phyloP scores from a whole-genome alignment of 345 rosid genomes.

The Acer yangbiense region DNA sequence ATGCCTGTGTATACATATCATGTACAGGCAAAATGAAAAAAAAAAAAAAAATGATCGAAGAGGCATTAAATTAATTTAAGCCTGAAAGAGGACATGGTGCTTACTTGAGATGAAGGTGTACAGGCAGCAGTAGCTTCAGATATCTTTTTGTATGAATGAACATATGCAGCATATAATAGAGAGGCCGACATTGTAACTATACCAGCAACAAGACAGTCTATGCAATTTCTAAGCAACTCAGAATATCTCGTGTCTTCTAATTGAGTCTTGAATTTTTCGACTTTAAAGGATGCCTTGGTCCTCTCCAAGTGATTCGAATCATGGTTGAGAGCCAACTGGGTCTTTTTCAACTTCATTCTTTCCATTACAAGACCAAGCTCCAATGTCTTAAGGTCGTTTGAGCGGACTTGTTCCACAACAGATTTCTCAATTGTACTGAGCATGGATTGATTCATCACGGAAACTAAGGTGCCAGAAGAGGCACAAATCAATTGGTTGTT shows the following conservation, averaged over 20 bases:
- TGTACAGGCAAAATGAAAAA: not conserved
- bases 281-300: conserved; percentile 66
- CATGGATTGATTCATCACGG: conserved; percentile 26
- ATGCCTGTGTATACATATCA: not conserved
- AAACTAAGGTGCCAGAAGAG: conserved; percentile 32
- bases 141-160: conserved; percentile 63
- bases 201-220: conserved; percentile 82
- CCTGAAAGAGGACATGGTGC: conserved; percentile 4
- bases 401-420: conserved; percentile 62
- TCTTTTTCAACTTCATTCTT: conserved; percentile 55
- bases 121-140: conserved; percentile 74
- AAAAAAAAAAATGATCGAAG: not conserved
- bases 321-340: conserved; percentile 43
- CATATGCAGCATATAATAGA: conserved; percentile 63
- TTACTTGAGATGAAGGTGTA: conserved; percentile 42
- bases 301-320: conserved; percentile 69
- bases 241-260: conserved; percentile 66
- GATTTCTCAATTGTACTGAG: conserved; percentile 51
- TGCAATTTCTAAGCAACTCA: conserved; percentile 63
- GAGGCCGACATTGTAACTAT: conserved; percentile 58
- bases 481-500: conserved; percentile 40
- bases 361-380: conserved; percentile 58
- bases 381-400: conserved; percentile 68
- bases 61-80: conserved; percentile 13
- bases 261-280: conserved; percentile 73